phyloP scores from a whole-genome alignment of 2,329 filamentous ascomycete species.

The Tolypocladium nubicola region DNA sequence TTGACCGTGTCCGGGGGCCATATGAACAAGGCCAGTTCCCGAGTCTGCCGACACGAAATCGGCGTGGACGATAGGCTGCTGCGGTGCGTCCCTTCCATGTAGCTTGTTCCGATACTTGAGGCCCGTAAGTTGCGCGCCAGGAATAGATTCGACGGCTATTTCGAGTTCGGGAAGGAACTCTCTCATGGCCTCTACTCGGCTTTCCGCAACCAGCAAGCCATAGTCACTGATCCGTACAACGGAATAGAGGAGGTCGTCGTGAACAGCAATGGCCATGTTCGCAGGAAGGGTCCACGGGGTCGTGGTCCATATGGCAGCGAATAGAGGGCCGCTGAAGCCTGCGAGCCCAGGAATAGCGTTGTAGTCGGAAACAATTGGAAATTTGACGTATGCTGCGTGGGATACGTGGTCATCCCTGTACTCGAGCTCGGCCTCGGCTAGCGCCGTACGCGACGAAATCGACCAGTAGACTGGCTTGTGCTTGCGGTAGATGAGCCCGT shows the following conservation, averaged over 20 bases:
- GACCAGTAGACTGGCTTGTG: slow-evolving; percentile 86
- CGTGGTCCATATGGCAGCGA: slow-evolving; percentile 94
- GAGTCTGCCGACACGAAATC: slow-evolving; percentile 83
- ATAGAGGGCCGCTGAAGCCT: slow-evolving; percentile 40
- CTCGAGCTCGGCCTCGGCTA: slow-evolving; percentile 78
- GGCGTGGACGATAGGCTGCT: slow-evolving; percentile 67
- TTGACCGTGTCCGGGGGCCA: slow-evolving; percentile 90
- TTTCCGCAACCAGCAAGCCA: slow-evolving; percentile 61
- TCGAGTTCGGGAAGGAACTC: slow-evolving; percentile 39
- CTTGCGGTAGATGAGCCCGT: slow-evolving; percentile 64
- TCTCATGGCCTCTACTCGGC: slow-evolving; percentile 51
- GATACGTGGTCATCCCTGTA: slow-evolving; percentile 69
- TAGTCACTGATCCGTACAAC: slow-evolving; percentile 48
- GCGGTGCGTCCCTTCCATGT: slow-evolving; percentile 41
- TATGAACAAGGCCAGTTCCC: slow-evolving; percentile 91
- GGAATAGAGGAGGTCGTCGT: slow-evolving; percentile 62
- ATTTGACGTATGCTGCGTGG: slow-evolving; percentile 67
- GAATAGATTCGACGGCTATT: slow-evolving; percentile 44
- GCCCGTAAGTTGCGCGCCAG: slow-evolving; percentile 54
- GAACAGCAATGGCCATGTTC: slow-evolving; percentile 80
- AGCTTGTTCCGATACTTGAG: slow-evolving; percentile 63
- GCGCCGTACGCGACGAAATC: slow-evolving; percentile 63
- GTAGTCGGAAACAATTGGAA: slow-evolving; percentile 48
- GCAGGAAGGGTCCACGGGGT: slow-evolving; percentile 96
- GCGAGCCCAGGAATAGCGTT: slow-evolving; percentile 22